Percentiles rank a stretch among this genome's conserved stretches.
These are phyloP conservation scores for Geotrichum klebahnii DNA, from an alignment of 1,139 yeast species.

Conservation along the genomic window DNA sequence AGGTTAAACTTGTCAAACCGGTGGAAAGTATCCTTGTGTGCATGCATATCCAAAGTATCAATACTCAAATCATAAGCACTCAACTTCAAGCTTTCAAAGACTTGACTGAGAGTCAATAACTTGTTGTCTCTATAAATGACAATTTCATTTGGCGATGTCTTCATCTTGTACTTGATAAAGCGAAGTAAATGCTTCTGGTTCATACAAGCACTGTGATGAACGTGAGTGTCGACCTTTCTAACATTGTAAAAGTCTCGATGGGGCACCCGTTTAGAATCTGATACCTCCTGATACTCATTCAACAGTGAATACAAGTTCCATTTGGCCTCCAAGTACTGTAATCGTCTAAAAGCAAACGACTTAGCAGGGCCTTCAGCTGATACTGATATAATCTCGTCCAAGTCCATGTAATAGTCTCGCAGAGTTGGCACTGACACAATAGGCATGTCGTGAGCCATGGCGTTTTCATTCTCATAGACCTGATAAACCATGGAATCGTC, in stretches of 20 bases:
- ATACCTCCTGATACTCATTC: conserved; percentile 88
- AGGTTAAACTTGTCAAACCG: conserved; percentile 94
- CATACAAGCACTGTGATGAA: conserved; percentile 98
- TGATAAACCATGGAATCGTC: conserved; percentile 68
- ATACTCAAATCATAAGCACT: conserved; percentile 93
- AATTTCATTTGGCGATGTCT: conserved; percentile 75
- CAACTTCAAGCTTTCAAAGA: conserved; percentile 81
- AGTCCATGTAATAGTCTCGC: conserved; percentile 75
- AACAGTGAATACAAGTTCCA: conserved; percentile 87
- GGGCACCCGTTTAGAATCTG: conserved; percentile 77
- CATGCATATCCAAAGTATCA: conserved; percentile 98
- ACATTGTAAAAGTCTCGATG: conserved; percentile 97
- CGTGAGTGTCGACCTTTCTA: conserved; percentile 97
- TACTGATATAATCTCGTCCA: conserved; percentile 62
- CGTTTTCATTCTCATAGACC: conserved; percentile 46
- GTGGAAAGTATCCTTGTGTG: conserved; percentile 96
- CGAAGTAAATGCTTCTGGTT: conserved; percentile 93
- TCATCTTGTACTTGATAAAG: conserved; percentile 85
- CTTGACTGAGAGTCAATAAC: conserved; percentile 78
- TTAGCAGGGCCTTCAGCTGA: conserved; percentile 97
- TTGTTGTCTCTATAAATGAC: conserved; percentile 93
- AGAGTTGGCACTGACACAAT: conserved; percentile 66
- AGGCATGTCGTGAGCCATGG: conserved; percentile 34
- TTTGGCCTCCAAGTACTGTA: conserved; percentile 90
- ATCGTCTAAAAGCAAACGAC: conserved; percentile 88